Conservation (phyloP, 345 rosid species). For the Citrus unshiu region DNA sequence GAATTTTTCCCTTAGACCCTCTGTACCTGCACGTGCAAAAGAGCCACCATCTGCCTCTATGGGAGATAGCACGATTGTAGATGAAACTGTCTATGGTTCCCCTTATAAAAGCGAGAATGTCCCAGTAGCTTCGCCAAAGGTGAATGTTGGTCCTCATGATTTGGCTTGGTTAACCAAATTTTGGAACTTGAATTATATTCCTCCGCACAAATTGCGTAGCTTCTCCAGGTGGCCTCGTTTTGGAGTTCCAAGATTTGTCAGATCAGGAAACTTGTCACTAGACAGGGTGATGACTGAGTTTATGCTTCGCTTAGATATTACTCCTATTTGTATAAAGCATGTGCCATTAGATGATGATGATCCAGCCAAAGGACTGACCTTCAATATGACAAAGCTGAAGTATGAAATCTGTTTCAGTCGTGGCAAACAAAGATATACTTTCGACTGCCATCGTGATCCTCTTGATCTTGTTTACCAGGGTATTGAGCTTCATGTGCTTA, state of each 20-base stretch:
- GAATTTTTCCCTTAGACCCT: conserved; percentile 82
- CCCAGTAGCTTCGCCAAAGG: conserved; percentile 44
- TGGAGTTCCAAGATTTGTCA: conserved; percentile 72
- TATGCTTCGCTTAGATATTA: conserved; percentile 80
- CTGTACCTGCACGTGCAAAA: conserved; percentile 27
- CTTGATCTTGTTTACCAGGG: conserved; percentile 98
- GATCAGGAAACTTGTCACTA: conserved; percentile 92
- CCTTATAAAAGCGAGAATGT: conserved; percentile 40
- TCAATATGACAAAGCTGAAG: conserved; percentile 79
- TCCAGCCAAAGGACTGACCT: conserved; percentile 87
- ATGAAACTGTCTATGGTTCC: conserved; percentile 31
- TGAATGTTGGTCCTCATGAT: conserved; percentile 95
- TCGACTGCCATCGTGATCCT: conserved; percentile 81
- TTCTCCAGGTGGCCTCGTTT: conserved; percentile 96
- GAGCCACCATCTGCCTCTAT: conserved; percentile 37
- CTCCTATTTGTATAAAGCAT: conserved; percentile 70
- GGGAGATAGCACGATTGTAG: conserved; percentile 28
- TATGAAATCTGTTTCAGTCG: conserved; percentile 78
- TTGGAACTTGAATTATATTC: conserved; percentile 79
- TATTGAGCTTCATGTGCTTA: conserved; percentile 84
- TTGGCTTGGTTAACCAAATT: conserved; percentile 85
- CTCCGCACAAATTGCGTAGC: conserved; percentile 89
- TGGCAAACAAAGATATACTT: conserved; percentile 87
- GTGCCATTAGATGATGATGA: conserved; percentile 84
- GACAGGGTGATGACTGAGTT: conserved; percentile 98